Evolutionary conservation across 2,329 filamentous ascomycete species (phyloP), one percentile per base, ranked within the genome.

Genomic region (Alternaria triticimaculans): DNA sequence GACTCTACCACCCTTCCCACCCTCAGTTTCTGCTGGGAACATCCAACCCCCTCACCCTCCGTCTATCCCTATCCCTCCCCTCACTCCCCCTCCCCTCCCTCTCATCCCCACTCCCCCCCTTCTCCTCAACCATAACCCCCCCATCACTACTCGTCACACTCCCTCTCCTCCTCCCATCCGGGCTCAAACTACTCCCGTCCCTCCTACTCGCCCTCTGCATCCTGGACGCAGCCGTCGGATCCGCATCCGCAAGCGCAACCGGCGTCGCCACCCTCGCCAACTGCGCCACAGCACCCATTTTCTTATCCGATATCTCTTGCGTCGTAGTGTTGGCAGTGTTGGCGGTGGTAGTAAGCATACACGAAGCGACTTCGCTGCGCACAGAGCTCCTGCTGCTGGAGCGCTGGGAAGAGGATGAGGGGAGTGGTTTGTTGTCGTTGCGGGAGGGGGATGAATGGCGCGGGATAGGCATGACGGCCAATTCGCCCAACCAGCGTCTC

Each of bases 111-210:
- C 43, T 33, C 21, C 30, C 54, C 11, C 76, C 76, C 58, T 77
- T 74, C 66, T 82, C 80, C 63, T 82, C 81, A 3, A 82, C 74
- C 78, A 82, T 82, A n/a, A 82, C 67, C 6, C 76, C 80, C 3
- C 72, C 75, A n/a, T 69, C 68, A 50, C 71, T 72, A 55, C 65
- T 67, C 54, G 58, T 20, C 26, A 56, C 68, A 15, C 66, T 66
- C 45, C 63, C 65, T 9, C 62, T 68, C 44, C 76, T 75, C 58
- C 75, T 67, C 23, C 37, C 37, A 41, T 72, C 71, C 3, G 78
- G 75, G 63, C 80, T 77, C 56, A 77, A 63, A 57, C 78, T 80
- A 49, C 78, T 71, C 55, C 74, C 51, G 15, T 67, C 65, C 10
- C 67, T 45, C 15, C 71, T 71, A 1, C 69, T 48, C 2, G 68